These are phyloP conservation scores for Penicillium simplicissimum DNA, from an alignment of 495 filamentous ascomycete species.

Conservation along the genomic window DNA sequence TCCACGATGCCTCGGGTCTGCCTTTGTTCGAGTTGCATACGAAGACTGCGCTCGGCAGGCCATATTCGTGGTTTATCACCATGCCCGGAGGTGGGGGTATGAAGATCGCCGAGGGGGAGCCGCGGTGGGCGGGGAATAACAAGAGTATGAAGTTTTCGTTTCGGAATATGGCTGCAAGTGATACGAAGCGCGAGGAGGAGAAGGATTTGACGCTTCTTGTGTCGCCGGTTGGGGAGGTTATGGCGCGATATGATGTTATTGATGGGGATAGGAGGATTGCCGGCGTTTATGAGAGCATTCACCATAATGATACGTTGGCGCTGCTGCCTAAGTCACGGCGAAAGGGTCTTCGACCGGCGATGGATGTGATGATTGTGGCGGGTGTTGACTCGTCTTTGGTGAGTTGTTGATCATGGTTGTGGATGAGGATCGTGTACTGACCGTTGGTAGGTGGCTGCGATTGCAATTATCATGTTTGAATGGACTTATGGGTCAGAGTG, in stretches of 20 bases:
- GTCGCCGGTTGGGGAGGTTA: constrained; percentile 17
- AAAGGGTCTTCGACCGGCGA: constrained; percentile 17
- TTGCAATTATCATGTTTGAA: constrained; percentile 16
- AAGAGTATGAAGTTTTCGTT: constrained; percentile 29
- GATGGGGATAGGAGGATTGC: constrained; percentile 31
- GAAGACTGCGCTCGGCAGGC: constrained; percentile 5
- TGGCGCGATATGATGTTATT: constrained; percentile 27
- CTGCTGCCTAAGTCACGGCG: constrained; percentile 15
- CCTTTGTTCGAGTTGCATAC: constrained; percentile 33
- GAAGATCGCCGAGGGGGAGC: constrained; percentile 17
- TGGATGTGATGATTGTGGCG: constrained; percentile 25
- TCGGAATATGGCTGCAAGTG: constrained; percentile 26
- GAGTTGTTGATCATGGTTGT: constrained; percentile 1
- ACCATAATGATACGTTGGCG: constrained; percentile 26
- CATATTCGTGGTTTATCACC: constrained; percentile 25
- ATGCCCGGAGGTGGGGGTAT: constrained; percentile 24
- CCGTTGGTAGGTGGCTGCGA: constrained; percentile 12
- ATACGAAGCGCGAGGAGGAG: constrained; percentile 21
- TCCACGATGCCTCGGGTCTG: constrained; percentile 31
- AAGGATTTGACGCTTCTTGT: constrained; percentile 25
- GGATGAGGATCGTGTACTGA: not conserved
- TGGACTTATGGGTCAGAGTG: constrained; percentile 15
- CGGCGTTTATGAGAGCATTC: constrained; percentile 31
- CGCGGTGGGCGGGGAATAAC: constrained; percentile 15
- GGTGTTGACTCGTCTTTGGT: constrained; percentile 31